Base-by-base conservation (phyloP, 2,329 filamentous ascomycete species). In the Fusarium phyllophilum region DNA sequence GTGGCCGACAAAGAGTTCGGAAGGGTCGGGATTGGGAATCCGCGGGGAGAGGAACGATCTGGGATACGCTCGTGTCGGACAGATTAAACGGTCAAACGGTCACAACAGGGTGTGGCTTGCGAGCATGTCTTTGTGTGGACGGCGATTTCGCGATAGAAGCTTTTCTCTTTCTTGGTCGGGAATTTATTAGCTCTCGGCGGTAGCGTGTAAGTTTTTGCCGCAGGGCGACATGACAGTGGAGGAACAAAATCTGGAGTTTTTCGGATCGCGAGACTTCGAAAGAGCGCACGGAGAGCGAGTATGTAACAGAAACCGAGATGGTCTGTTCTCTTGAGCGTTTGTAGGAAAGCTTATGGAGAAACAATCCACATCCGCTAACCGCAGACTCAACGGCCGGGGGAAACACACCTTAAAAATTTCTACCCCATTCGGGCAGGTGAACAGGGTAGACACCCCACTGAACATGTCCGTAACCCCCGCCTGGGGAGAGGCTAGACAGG, bases 381-480 rank as follows among this genome's bases (percentile, higher is more conserved):
- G 24, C 64, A 42, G 34, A 46, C 52, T 52, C 52, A 63, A 52
- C 55, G 62, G 46, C 63, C 63, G 63, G 69, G 66, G 57, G 29
- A 71, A 61, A 68, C 54, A 68, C 62, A 38, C 65, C 44, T 52
- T 51, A 33, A 42, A 63, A 65, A 55, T 51, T 44, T 41, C 49
- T 46, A 60, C 57, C 75, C 74, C 51, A 55, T 78, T 78, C 62
- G 46, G 76, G 75, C 75, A 78, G 76, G 76, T 68, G 52, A 52
- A 24, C 45, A 46, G 34, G 63, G 38, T 45, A 46, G 13, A 22
- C 12, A 46, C 65, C 54, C 54, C 65, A 42, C 46, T 60, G 45
- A 48, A 67, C 29, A 42, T 34, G 62, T 29, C 34, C 33, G 17
- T 20, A 39, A 42, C 62, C 49, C 49, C 61, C 38, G 52, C 62